These are phyloP conservation scores for Pinus albicaulis DNA, from an alignment of 75 land plant species.

Conservation along the genomic window DNA sequence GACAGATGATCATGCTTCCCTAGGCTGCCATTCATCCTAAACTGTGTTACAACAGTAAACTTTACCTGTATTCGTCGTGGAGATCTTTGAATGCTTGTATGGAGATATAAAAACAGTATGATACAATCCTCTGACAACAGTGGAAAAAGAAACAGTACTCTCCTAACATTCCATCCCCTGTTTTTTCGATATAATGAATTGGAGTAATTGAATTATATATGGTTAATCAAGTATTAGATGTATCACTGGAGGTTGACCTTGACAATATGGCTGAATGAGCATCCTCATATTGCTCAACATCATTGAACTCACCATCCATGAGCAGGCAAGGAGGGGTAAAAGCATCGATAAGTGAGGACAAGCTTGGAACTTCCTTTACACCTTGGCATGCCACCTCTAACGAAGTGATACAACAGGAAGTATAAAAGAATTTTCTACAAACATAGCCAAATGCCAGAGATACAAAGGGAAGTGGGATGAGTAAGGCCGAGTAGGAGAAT, in stretches of 20 bases:
- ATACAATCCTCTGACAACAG: not conserved
- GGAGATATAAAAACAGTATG: not conserved
- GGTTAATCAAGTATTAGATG: not conserved
- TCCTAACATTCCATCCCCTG: not conserved
- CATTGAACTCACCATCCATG: slow-evolving; percentile 41
- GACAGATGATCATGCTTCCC: too few species aligned
- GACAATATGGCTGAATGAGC: slow-evolving; percentile 8
- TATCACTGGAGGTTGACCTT: too few species aligned
- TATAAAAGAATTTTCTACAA: slow-evolving; percentile 35
- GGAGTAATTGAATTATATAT: not conserved
- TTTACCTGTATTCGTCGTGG: too few species aligned
- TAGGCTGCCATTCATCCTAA: too few species aligned
- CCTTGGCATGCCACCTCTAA: slow-evolving; percentile 59
- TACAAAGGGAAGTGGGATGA: slow-evolving; percentile 54
- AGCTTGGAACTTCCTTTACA: slow-evolving; percentile 47
- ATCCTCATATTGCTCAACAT: slow-evolving; percentile 57
- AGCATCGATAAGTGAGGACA: slow-evolving; percentile 44
- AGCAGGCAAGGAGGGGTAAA: slow-evolving; percentile 66
- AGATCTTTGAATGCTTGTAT: too few species aligned
- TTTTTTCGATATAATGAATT: too few species aligned
- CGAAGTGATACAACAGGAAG: slow-evolving; percentile 42
- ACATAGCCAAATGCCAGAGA: slow-evolving; percentile 54
- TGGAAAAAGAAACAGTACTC: not conserved
- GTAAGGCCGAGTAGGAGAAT: slow-evolving; percentile 43
- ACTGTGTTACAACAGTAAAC: too few species aligned